Percentiles rank a stretch among this genome's conserved stretches.
Conservation (phyloP, 257 asterid species). For the Nicotiana knightiana region DNA sequence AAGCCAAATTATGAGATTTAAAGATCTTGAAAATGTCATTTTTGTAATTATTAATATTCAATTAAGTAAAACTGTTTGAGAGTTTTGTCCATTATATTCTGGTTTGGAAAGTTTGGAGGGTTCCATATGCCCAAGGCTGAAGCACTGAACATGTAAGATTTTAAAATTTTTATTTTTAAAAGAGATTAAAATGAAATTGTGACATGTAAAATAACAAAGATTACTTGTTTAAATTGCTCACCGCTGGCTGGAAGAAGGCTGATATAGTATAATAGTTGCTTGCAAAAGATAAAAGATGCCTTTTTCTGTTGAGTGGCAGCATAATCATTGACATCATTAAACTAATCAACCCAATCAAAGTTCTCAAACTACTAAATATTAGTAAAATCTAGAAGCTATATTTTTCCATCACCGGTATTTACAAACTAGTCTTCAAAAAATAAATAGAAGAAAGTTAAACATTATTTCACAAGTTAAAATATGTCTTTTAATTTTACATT, state of each 20-base stretch:
- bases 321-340: conserved; percentile 10
- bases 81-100: neutral
- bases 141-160: too few relatives aligned
- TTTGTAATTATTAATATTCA: neutral
- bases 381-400: neutral
- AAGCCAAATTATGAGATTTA: neutral
- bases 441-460: neutral
- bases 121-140: neutral
- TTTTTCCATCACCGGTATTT: neutral
- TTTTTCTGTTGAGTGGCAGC: neutral
- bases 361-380: neutral
- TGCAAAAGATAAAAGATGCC: conserved; percentile 3
- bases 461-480: neutral
- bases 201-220: too few relatives aligned
- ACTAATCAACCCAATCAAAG: conserved; percentile 6
- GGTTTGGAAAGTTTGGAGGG: neutral
- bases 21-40: neutral
- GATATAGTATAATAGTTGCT: neutral
- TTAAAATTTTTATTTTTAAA: too few relatives aligned
- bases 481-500: neutral
- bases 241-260: neutral
- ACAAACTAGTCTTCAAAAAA: neutral
- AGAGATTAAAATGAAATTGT: too few relatives aligned
- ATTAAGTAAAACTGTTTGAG: too few relatives aligned
- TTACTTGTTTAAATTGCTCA: neutral